Evolutionary conservation across 2,329 filamentous ascomycete genomes (phyloP), one percentile per base, ranked within the genome.

Genomic region (Fusarium nodosum): DNA sequence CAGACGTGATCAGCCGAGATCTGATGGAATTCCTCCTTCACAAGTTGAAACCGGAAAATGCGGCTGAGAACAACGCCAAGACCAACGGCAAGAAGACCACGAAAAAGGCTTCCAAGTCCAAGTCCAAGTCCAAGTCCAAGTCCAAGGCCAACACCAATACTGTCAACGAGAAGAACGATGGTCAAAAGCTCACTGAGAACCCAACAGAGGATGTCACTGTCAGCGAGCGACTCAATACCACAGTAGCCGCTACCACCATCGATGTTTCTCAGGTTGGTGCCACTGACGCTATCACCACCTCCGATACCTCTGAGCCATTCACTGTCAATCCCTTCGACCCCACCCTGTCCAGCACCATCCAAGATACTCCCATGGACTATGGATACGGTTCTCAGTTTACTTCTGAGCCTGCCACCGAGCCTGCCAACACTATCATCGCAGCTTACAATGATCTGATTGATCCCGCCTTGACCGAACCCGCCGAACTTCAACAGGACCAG

Each of bases 21-120:
- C 26, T 50, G 11, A 3, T n/a, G 24, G 24, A 33, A 5, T 42
- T 62, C 24, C 33, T 33, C 5, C 31, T 28, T 6, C 38, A 45
- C 9, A 50, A 58, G 22, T 20, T 22, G 15, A 42, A 4, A 9
- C 28, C 18, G 5, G 46, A n/a, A 7, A 33, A 33, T 18, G 41
- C 20, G 20, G 41, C 41, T 9, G 33, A 15, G 11, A 39, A 33
- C 39, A 39, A 38, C 18, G 18, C 16, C 22, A 41, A 12, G 13
- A n/a, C 28, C 33, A 39, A 20, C 9, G 15, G 12, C 9, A 47
- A 47, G 44, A 47, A 60, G 20, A n/a, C 56, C 18, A 9, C 38
- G 20, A 59, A 59, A n/a, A 30, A 11, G 28, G 28, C 28, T 30
- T 38, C 31, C 8, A 57, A 60, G 42, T 22, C 52, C 12, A 47